Conservation (phyloP, 257 asterid genomes). For the Asclepias syriaca region DNA sequence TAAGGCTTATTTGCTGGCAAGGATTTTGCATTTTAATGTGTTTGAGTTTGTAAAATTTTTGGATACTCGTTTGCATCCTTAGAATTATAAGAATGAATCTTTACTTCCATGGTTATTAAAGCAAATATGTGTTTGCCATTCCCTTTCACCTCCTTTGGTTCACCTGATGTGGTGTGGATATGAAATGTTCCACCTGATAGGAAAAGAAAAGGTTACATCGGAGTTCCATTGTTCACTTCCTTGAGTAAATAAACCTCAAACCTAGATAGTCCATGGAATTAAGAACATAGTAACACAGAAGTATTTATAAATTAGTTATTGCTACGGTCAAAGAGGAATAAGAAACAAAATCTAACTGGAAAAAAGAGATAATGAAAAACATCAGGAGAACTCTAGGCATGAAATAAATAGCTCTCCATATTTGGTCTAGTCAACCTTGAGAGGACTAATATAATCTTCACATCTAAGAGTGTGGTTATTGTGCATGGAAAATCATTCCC, state of each 20-base stretch:
- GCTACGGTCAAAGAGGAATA: too few relatives aligned
- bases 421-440: too few relatives aligned
- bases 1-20: not conserved
- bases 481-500: too few relatives aligned
- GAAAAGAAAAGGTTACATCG: constrained; percentile 42
- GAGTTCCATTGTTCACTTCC: constrained; percentile 59
- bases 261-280: too few relatives aligned
- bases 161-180: not conserved
- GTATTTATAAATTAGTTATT: too few relatives aligned
- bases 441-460: too few relatives aligned
- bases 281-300: too few relatives aligned
- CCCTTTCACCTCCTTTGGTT: not conserved
- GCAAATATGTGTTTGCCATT: not conserved
- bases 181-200: not conserved
- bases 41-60: not conserved
- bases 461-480: too few relatives aligned
- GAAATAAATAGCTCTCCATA: too few relatives aligned
- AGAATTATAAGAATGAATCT: not conserved
- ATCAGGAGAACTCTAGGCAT: too few relatives aligned
- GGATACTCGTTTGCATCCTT: not conserved
- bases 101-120: not conserved
- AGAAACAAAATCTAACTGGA: too few relatives aligned
- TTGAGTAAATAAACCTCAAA: constrained; percentile 63
- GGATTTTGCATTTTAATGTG: not conserved
- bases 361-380: too few relatives aligned